Evolutionary conservation across 2,329 filamentous ascomycete genomes (phyloP).

Genomic region (Cytospora piceicola): DNA sequence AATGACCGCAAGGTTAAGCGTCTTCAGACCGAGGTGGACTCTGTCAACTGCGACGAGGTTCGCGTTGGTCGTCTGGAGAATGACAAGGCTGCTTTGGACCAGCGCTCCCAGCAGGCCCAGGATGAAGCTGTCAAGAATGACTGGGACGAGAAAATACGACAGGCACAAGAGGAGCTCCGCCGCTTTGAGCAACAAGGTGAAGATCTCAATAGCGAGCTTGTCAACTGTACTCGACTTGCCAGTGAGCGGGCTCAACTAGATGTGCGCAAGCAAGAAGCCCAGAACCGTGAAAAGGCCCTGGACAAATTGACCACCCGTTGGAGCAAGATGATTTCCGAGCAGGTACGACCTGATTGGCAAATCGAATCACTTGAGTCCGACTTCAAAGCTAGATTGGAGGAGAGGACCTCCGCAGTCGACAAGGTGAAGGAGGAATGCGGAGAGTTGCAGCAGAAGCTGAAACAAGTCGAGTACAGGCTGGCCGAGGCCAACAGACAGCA

Average conservation of each 20-base stretch:
- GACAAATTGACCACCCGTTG: constrained; percentile 79
- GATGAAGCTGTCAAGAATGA: constrained; percentile 65
- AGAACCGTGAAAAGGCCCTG: constrained; percentile 73
- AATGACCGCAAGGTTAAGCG: constrained; percentile 72
- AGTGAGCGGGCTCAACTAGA: constrained; percentile 84
- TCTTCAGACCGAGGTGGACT: constrained; percentile 70
- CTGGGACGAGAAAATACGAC: constrained; percentile 72
- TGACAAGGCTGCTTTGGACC: constrained; percentile 70
- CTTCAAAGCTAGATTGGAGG: constrained; percentile 66
- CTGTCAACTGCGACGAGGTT: constrained; percentile 85
- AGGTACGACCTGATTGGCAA: constrained; percentile 71
- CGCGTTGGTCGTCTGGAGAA: constrained; percentile 76
- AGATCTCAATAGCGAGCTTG: constrained; percentile 76
- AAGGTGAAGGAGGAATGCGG: constrained; percentile 74
- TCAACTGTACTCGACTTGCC: constrained; percentile 79
- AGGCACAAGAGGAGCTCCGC: constrained; percentile 67
- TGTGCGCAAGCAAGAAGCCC: constrained; percentile 77
- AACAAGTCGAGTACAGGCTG: constrained; percentile 75
- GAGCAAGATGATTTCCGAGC: constrained; percentile 66
- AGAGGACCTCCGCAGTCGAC: constrained; percentile 60
- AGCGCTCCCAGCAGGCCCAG: constrained; percentile 63
- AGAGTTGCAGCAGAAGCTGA: constrained; percentile 69
- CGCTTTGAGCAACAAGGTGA: constrained; percentile 73
- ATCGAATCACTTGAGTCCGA: constrained; percentile 69
- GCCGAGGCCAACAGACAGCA: constrained; percentile 67